Percentiles rank a stretch among this genome's conserved stretches.
Evolutionary conservation across 2,329 filamentous ascomycete genomes (phyloP).

Genomic region (Alternaria atra): DNA sequence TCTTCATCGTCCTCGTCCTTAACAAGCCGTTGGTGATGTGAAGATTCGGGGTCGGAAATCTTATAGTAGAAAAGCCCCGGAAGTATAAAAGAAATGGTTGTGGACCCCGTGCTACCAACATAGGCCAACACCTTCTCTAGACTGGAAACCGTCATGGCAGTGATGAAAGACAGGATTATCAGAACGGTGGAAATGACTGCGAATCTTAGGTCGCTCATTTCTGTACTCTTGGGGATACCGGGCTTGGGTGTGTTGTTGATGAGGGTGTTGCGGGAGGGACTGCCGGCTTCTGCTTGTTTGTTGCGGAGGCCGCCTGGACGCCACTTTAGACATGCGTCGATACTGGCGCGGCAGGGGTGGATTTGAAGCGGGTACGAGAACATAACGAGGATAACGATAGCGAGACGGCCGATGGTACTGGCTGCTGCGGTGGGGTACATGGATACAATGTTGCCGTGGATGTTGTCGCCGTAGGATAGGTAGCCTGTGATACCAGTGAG

Average conservation of each 20-base stretch:
- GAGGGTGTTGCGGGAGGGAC: conserved; percentile 55
- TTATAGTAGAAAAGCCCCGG: conserved; percentile 98
- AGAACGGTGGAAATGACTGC: conserved; percentile 88
- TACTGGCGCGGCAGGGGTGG: conserved; percentile 92
- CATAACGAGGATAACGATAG: conserved; percentile 94
- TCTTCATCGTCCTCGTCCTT: conserved; percentile 92
- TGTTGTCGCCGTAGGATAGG: conserved; percentile 89
- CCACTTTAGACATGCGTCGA: conserved; percentile 96
- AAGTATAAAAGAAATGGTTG: conserved; percentile 95
- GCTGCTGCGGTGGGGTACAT: conserved; percentile 74
- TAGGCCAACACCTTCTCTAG: conserved; percentile 93
- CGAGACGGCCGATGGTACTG: conserved; percentile 91
- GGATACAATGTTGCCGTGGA: conserved; percentile 90
- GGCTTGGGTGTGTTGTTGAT: conserved; percentile 50
- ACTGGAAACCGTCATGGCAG: conserved; percentile 88
- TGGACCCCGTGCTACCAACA: conserved; percentile 92
- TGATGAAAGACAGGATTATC: conserved; percentile 83
- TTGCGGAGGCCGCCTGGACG: conserved; percentile 63
- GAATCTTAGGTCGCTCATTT: conserved; percentile 88
- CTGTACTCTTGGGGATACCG: conserved; percentile 44
- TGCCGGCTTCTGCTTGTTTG: conserved; percentile 47
- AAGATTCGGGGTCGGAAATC: conserved; percentile 88
- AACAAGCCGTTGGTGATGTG: conserved; percentile 82
- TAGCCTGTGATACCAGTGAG: conserved; percentile 95
- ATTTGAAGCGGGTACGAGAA: conserved; percentile 97